A percentile compares a stretch with the other conserved stretches of the same genome.
These are phyloP conservation scores for Diaporthe eres DNA, from an alignment of 2,329 filamentous ascomycete genomes.

Conservation along the genomic window DNA sequence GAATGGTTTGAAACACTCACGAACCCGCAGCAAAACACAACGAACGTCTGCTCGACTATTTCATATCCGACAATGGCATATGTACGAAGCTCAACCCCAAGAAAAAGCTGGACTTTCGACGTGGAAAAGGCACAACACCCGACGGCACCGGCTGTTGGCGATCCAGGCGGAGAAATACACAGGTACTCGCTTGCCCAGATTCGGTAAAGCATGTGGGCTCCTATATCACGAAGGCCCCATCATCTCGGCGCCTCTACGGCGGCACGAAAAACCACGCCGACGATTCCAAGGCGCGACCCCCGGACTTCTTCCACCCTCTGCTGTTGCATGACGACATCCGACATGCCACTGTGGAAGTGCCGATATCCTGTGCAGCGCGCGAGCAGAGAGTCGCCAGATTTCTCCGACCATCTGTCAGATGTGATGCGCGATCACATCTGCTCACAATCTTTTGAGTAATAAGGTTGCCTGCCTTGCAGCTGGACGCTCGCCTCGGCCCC, in stretches of 20 bases:
- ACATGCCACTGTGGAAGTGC: slow-evolving; percentile 25
- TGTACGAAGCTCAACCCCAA: background rate
- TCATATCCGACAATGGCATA: background rate
- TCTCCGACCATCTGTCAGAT: slow-evolving; percentile 21
- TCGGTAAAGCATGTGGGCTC: slow-evolving; percentile 25
- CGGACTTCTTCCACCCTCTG: slow-evolving; percentile 33
- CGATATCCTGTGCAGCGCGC: background rate
- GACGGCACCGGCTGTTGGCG: background rate
- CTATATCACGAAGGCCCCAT: slow-evolving; percentile 20
- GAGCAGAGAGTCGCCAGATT: slow-evolving; percentile 1
- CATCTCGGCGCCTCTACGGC: slow-evolving; percentile 31
- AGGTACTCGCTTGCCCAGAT: slow-evolving; percentile 26
- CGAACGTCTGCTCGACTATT: background rate
- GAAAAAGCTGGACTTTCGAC: background rate
- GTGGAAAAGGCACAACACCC: background rate
- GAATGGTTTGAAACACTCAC: slow-evolving; percentile 1
- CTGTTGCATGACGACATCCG: slow-evolving; percentile 32
- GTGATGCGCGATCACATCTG: slow-evolving; percentile 16
- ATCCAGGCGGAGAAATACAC: slow-evolving; percentile 26
- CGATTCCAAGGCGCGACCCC: slow-evolving; percentile 26
- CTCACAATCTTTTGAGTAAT: background rate
- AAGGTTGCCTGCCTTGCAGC: background rate
- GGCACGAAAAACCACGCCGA: slow-evolving; percentile 28
- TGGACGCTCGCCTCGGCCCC: background rate
- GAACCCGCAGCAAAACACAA: slow-evolving; percentile 10